Percentiles rank a stretch among this genome's conserved stretches.
Evolutionary conservation across 331 rosid species (phyloP).

Genomic region (Arachis monticola): DNA sequence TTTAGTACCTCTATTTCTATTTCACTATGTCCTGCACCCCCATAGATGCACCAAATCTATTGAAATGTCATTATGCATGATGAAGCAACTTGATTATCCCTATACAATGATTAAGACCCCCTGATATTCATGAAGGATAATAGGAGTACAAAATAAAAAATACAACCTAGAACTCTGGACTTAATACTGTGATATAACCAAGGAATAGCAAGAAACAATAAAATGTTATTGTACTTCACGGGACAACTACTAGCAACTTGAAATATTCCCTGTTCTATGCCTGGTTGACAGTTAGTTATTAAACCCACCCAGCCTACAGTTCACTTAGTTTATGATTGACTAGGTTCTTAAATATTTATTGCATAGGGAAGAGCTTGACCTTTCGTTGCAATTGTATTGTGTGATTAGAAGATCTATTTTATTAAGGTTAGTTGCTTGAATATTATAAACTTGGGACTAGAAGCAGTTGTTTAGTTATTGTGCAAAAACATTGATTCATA

Average conservation of each 20-base stretch:
- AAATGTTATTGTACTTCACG: no score
- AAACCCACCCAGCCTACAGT: no score
- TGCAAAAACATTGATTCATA: neutral
- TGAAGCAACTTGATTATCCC: neutral
- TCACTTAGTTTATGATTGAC: no score
- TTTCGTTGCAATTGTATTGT: constrained; percentile 18
- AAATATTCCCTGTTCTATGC: no score
- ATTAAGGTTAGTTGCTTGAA: neutral
- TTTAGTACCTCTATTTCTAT: constrained; percentile 6
- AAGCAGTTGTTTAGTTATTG: neutral
- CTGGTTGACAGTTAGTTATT: no score
- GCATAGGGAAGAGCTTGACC: neutral
- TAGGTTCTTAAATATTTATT: neutral
- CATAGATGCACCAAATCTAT: constrained; percentile 10
- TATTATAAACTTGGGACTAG: neutral
- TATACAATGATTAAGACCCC: neutral
- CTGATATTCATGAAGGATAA: no score
- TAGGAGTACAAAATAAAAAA: no score
- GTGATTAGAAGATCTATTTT: neutral
- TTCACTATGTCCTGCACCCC: neutral
- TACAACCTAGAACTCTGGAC: no score
- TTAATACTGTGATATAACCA: no score
- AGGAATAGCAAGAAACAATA: no score
- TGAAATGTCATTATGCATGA: neutral
- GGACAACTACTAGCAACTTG: no score